Evolutionary conservation across 225 moss, liverwort and hornwort species (phyloP), one percentile per base, ranked within the genome.

Genomic region (Bryoerythrophyllum caledonicum): DNA sequence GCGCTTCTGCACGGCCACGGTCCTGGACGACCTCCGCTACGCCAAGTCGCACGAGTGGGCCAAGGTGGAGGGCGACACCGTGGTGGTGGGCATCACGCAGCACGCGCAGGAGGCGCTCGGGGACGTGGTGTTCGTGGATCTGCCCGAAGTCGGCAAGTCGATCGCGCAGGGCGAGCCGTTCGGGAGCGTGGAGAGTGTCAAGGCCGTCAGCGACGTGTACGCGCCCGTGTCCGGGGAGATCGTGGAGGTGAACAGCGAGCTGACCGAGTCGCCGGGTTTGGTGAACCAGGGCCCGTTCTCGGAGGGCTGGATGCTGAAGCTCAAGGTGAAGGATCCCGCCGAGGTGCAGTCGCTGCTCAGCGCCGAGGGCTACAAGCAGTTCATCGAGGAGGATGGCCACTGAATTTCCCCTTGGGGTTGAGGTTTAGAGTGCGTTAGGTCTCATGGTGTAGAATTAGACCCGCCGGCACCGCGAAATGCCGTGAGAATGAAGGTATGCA

Each of bases 181-280:
- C 66, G 93, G 89, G 23, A 90, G 86, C 32, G 91, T 93, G 70
- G 93, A 93, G 86, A 93, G 91, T 78, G 93, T 93, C 59, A 93
- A 93, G 76, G 91, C 93, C 10, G 93, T 89, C 13, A 93, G 93
- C 75, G 93, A 93, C n/a, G 86, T 93, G 13, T 89, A 86, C 3
- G 68, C 91, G 26, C 93, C 93, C 1, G 76, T 93, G 1, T 89
- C 91, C 0, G 93, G 93, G 19, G 84, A 55, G 54, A 55, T 55
- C 23, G 54, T 55, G 23, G 93, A 89, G 81, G 59, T 93, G 61
- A 93, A 93, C 80, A 27, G 60, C 51, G 76, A 58, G 43, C 80
- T 93, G 21, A 76, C 76, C 7, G 85, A 88, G 54, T 74, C 73
- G 12, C 58, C 57, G 10, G 72, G 68, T 68, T 80, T 91, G 83